Evolutionary conservation across 176 grass and related monocot genomes (phyloP).

Genomic region (Dendrocalamus sinicus): DNA sequence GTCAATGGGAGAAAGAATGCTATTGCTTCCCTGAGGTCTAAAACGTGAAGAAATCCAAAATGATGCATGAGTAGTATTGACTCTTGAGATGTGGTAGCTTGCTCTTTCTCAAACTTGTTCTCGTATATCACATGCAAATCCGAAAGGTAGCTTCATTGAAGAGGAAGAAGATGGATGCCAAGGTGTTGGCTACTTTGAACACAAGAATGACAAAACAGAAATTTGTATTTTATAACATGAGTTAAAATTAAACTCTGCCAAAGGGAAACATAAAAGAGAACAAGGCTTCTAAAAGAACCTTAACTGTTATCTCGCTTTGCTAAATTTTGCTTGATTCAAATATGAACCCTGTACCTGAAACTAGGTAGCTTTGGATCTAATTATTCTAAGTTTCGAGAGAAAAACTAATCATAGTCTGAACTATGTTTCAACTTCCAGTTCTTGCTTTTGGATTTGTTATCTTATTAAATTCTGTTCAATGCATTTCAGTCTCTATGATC

Average conservation of each 20-base stretch:
- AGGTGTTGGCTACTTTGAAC: background rate
- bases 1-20: background rate
- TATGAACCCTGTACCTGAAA: background rate
- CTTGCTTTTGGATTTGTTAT: background rate
- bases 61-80: background rate
- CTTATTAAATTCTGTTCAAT: background rate
- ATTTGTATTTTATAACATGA: background rate
- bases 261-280: background rate
- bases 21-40: background rate
- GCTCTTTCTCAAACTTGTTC: background rate
- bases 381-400: background rate
- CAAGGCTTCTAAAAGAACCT: background rate
- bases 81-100: background rate
- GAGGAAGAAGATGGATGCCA: background rate
- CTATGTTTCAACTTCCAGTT: background rate
- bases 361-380: background rate
- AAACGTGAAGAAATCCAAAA: background rate
- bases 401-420: background rate
- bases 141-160: background rate
- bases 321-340: constrained; percentile 19
- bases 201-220: background rate
- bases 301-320: background rate
- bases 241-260: background rate
- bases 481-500: background rate
- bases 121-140: background rate